Evolutionary conservation across 345 rosid species (phyloP), one percentile per base, ranked within the genome.

Genomic region (Geranium rotundifolium): DNA sequence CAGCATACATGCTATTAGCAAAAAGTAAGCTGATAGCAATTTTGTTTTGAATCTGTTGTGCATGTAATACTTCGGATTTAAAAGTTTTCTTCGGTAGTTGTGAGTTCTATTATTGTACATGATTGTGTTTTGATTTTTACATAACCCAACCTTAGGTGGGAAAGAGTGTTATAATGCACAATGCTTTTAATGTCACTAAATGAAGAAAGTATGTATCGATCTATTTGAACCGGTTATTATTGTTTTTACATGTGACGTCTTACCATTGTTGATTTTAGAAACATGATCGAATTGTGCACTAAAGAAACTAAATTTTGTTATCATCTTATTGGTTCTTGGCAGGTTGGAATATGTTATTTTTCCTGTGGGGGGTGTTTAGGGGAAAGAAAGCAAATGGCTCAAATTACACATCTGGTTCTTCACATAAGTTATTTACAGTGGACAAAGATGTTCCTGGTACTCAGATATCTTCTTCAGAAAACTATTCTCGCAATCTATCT

Each of bases 291-390:
- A 34, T 4, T 34, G 41, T 34, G 41, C 41, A 34, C 41, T 34
- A 34, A 1, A 34, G 8, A 34, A 34, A 34, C 41, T 34, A 4
- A 34, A 34, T 5, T 5, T 34, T 10, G 16, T 46, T 10, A 46
- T 60, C 41, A 4, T 34, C 59, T 49, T 68, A 60, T 27, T 14
- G 41, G n/a, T 29, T n/a, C 23, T 30, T 81, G 74, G 68, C 90
- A 89, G 96, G 96, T 65, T 93, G 99, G 99, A 93, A 93, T 82
- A 76, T 78, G 80, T 72, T 90, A 55, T 80, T 75, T 78, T 93
- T 84, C 73, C 81, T 93, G 34, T 93, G 99, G 99, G 99, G 97
- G 55, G 96, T 90, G 58, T 93, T 90, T 74, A 84, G 81, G 71
- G 88, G 86, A 76, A 86, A 77, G 70, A 79, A 69, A 72, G 75